Evolutionary conservation across 805 yeast genomes (phyloP).

Genomic region (Spathaspora arborariae): DNA sequence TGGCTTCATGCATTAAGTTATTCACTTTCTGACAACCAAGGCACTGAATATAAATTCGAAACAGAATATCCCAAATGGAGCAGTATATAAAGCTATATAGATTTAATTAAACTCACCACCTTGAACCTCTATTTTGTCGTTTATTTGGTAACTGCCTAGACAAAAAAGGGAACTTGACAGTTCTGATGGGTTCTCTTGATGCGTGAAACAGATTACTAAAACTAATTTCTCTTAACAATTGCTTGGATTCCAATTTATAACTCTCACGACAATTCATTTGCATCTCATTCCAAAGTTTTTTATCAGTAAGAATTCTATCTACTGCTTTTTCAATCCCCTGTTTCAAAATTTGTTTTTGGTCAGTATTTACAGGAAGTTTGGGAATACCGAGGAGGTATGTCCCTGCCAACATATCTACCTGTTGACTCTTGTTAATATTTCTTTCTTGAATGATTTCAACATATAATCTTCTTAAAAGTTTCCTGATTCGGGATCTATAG

Average conservation of each 20-base stretch:
- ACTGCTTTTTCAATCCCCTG: not conserved
- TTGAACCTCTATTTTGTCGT: not conserved
- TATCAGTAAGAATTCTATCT: not conserved
- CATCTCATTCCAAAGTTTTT: not conserved
- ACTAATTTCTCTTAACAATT: not conserved
- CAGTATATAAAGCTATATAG: slow-evolving; percentile 10
- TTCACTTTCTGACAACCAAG: slow-evolving; percentile 15
- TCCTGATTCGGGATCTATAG: slow-evolving; percentile 24
- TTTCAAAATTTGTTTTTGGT: slow-evolving; percentile 11
- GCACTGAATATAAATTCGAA: slow-evolving; percentile 30
- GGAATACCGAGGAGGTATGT: slow-evolving; percentile 18
- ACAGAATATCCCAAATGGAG: slow-evolving; percentile 50
- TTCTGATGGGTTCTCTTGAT: not conserved
- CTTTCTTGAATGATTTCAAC: slow-evolving; percentile 12
- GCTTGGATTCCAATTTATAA: not conserved
- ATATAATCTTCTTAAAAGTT: slow-evolving; percentile 15
- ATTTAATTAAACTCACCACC: not conserved
- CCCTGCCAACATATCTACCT: slow-evolving; percentile 19
- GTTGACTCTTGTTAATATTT: not conserved
- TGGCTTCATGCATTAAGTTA: slow-evolving; percentile 49
- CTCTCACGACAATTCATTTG: not conserved
- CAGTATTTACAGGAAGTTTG: slow-evolving; percentile 17
- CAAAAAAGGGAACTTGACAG: not conserved
- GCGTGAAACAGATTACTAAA: not conserved
- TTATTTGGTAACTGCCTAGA: not conserved